phyloP scores from a whole-genome alignment of 352 stramenopile genomes.

The Globisporangium abappressorium region DNA sequence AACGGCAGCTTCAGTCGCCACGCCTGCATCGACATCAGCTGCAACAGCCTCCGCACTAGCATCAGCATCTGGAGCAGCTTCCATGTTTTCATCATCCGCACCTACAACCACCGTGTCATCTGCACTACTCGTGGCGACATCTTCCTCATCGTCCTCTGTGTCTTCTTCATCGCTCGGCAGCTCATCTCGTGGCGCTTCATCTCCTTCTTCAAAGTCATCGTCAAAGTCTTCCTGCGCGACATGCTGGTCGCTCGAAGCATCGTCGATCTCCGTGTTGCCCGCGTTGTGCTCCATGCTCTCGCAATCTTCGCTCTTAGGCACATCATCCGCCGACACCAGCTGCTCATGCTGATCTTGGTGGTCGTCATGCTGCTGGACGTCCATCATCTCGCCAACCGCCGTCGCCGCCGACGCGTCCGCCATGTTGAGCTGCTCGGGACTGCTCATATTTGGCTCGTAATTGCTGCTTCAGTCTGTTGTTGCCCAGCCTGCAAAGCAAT shows the following conservation, averaged over 20 bases:
- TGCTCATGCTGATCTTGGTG: background rate
- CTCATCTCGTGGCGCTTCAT: background rate
- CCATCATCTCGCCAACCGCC: background rate
- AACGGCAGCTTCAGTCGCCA: background rate
- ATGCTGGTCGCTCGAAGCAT: conserved; percentile 1
- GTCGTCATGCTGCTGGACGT: background rate
- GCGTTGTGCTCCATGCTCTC: background rate
- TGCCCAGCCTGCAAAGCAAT: background rate
- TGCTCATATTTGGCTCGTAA: conserved; percentile 3
- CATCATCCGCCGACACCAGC: background rate
- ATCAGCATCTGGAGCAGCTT: background rate
- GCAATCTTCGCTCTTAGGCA: background rate
- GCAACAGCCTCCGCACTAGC: background rate
- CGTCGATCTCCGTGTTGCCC: background rate
- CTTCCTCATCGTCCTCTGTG: background rate
- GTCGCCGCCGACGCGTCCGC: background rate
- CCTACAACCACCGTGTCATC: background rate
- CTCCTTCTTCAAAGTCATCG: background rate
- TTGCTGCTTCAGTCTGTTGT: background rate
- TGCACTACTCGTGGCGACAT: background rate
- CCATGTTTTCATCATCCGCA: background rate
- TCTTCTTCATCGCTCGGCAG: background rate
- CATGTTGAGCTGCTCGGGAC: conserved; percentile 5
- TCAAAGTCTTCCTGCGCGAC: conserved; percentile 3
- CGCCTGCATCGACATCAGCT: background rate